Percentiles rank a stretch among this genome's conserved stretches.
phyloP scores from a whole-genome alignment of 805 yeast species.

The Candida orba region DNA sequence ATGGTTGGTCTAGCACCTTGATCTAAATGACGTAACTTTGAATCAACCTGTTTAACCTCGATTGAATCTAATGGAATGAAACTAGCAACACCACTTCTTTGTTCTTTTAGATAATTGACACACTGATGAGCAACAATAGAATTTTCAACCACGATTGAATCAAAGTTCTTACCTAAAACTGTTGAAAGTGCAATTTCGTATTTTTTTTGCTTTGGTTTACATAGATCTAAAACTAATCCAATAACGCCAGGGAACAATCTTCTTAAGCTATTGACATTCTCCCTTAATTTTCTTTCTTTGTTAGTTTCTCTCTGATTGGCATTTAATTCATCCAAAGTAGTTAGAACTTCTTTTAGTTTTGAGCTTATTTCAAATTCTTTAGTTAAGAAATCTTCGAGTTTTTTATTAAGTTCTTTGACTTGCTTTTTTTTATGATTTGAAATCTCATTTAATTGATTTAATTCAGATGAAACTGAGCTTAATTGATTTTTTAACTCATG shows the following conservation, averaged over 20 bases:
- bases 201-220: constrained; percentile 66
- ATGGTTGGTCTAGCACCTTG: constrained; percentile 55
- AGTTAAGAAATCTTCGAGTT: constrained; percentile 30
- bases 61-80: constrained; percentile 86
- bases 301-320: constrained; percentile 73
- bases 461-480: constrained; percentile 14
- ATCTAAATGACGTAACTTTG: constrained; percentile 46
- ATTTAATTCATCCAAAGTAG: constrained; percentile 61
- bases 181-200: constrained; percentile 72
- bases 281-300: constrained; percentile 62
- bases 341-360: constrained; percentile 51
- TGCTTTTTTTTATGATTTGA: constrained; percentile 34
- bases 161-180: constrained; percentile 69
- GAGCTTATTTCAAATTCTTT: constrained; percentile 58
- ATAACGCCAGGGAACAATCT: constrained; percentile 78
- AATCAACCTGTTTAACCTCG: constrained; percentile 44
- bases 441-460: constrained; percentile 27
- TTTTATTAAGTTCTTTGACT: constrained; percentile 32
- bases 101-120: constrained; percentile 73
- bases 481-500: constrained; percentile 24
- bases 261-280: constrained; percentile 61
- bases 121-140: constrained; percentile 64
- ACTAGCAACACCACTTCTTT: constrained; percentile 76
- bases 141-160: constrained; percentile 78
- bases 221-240: constrained; percentile 75